Evolutionary conservation across 164 flowering plant genomes (phyloP).

Genomic region (Nymphaea thermarum): DNA sequence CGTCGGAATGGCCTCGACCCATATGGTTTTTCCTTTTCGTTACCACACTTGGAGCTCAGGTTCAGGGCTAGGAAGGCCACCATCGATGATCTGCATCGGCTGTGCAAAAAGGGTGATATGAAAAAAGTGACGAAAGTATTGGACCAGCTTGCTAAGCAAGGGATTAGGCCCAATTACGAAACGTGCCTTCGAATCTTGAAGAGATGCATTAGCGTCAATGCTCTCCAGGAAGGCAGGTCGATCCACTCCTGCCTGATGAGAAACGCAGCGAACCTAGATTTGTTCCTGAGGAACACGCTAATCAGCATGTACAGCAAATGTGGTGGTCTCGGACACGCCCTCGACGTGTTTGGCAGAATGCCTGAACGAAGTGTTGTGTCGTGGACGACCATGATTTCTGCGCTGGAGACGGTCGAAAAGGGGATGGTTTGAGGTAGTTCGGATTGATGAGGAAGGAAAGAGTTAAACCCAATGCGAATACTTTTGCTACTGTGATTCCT

Average conservation of each 20-base stretch:
- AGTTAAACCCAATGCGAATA: background rate
- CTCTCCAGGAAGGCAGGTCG: constrained; percentile 23
- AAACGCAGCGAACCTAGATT: constrained; percentile 20
- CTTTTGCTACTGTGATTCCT: constrained; percentile 1
- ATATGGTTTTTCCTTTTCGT: too few species aligned
- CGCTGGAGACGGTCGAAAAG: constrained; percentile 2
- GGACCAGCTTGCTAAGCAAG: background rate
- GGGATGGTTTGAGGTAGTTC: background rate
- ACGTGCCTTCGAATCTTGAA: background rate
- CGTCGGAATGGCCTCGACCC: too few species aligned
- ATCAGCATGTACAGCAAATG: constrained; percentile 57
- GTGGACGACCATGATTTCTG: constrained; percentile 60
- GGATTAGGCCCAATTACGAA: background rate
- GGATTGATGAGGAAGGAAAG: background rate
- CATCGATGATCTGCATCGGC: background rate
- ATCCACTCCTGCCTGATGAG: constrained; percentile 51
- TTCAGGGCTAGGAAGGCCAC: background rate
- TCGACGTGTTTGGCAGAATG: constrained; percentile 24
- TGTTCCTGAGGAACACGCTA: constrained; percentile 38
- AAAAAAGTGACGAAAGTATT: background rate
- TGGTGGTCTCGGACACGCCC: constrained; percentile 38
- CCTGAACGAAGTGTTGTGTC: constrained; percentile 15
- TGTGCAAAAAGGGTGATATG: background rate
- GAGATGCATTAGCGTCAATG: background rate
- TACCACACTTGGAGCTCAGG: too few species aligned